Conservation (phyloP, 169 alveolate species). For the Plasmodium chabaudi region DNA sequence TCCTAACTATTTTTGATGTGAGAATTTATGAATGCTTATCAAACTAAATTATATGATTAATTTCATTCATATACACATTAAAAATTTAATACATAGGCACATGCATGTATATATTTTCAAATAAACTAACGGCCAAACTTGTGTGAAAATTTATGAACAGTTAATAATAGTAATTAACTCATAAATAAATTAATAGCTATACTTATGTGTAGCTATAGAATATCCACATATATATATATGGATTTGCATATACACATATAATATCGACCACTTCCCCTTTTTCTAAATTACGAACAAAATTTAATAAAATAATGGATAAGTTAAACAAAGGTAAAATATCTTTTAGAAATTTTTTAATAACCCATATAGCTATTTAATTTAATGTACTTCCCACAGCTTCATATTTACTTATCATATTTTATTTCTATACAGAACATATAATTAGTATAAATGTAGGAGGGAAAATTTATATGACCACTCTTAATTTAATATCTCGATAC, state of each 20-base stretch:
- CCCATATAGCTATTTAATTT: background rate
- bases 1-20: too few relatives aligned
- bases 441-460: conserved; percentile 73
- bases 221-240: too few relatives aligned
- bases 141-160: too few relatives aligned
- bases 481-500: conserved; percentile 55
- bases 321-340: conserved; percentile 8
- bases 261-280: background rate
- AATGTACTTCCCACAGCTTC: background rate
- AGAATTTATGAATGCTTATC: too few relatives aligned
- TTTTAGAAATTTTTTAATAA: background rate
- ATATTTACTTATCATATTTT: background rate
- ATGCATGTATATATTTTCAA: too few relatives aligned
- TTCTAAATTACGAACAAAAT: background rate
- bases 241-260: background rate
- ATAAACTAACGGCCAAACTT: too few relatives aligned
- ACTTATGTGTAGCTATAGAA: too few relatives aligned
- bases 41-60: too few relatives aligned
- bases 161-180: too few relatives aligned
- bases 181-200: too few relatives aligned
- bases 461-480: conserved; percentile 55
- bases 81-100: too few relatives aligned
- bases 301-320: conserved; percentile 37
- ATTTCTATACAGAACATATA: conserved; percentile 31
- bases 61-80: too few relatives aligned